Percentiles rank a stretch among this genome's conserved stretches.
Evolutionary conservation across 202 grass and related monocot genomes (phyloP).

Genomic region (Panicum virgatum): DNA sequence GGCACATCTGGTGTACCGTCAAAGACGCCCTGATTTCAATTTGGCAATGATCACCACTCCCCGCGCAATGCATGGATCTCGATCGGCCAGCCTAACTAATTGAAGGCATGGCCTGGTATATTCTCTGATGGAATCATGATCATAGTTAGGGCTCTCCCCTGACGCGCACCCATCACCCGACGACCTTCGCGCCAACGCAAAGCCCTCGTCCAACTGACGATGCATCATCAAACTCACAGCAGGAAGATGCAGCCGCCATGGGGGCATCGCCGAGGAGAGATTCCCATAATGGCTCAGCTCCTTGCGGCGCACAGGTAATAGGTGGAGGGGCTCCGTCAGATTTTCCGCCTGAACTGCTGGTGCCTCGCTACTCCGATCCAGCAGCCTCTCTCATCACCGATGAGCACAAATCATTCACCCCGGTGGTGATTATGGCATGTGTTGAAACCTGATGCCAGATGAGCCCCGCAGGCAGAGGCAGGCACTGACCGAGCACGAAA

Average conservation of each 20-base stretch:
- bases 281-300: constrained; percentile 14
- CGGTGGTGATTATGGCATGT: constrained; percentile 35
- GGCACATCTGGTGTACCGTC: not conserved
- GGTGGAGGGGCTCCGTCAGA: constrained; percentile 51
- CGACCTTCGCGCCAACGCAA: constrained; percentile 42
- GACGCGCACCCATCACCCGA: constrained; percentile 33
- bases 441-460: constrained; percentile 29
- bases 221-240: not conserved
- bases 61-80: not conserved
- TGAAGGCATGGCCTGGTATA: not conserved
- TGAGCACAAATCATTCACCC: constrained; percentile 25
- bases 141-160: not conserved
- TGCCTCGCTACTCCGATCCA: not conserved
- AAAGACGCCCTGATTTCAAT: not conserved
- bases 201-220: constrained; percentile 6
- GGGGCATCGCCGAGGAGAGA: constrained; percentile 18
- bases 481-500: not conserved
- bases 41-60: not conserved
- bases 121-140: not conserved
- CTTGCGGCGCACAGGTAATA: not conserved
- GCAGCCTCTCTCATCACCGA: not conserved
- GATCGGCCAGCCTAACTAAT: not conserved
- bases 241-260: not conserved
- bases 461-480: not conserved
- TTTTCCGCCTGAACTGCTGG: not conserved